A percentile compares a stretch with the other conserved stretches of the same genome.
Evolutionary conservation across 2,329 filamentous ascomycete genomes (phyloP).

Genomic region (Hortaea sp.): DNA sequence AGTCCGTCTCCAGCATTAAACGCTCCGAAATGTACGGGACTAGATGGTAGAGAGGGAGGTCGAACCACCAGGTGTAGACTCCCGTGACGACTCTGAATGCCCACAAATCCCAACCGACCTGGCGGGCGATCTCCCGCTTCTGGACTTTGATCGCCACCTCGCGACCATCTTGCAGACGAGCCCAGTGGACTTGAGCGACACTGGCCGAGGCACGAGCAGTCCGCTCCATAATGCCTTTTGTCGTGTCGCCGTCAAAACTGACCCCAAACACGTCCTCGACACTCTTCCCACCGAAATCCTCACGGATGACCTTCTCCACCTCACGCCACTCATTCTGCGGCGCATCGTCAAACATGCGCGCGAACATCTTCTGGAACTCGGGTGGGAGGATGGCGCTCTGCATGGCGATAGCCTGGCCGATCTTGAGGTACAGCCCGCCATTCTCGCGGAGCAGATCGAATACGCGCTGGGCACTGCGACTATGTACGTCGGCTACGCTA

Average conservation of each 20-base stretch:
- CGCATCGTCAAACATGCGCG: constrained; percentile 94
- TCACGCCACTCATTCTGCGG: constrained; percentile 85
- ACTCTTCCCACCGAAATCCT: constrained; percentile 73
- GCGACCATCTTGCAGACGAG: constrained; percentile 69
- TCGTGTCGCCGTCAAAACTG: constrained; percentile 50
- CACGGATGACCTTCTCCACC: constrained; percentile 70
- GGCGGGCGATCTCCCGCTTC: constrained; percentile 83
- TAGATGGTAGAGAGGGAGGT: constrained; percentile 82
- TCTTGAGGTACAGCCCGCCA: constrained; percentile 92
- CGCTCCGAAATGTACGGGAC: constrained; percentile 90
- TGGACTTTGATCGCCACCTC: constrained; percentile 96
- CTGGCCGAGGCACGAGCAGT: constrained; percentile 72
- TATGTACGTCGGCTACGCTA: constrained; percentile 67
- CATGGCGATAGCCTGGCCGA: constrained; percentile 97
- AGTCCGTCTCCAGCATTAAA: constrained; percentile 89
- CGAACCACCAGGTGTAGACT: constrained; percentile 79
- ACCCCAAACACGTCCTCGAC: constrained; percentile 89
- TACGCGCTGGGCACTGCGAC: constrained; percentile 71
- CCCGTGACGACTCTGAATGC: constrained; percentile 81
- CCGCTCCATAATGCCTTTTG: constrained; percentile 58
- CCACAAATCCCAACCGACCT: constrained; percentile 93
- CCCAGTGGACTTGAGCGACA: constrained; percentile 97
- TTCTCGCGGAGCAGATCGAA: constrained; percentile 75
- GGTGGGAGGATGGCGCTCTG: constrained; percentile 88
- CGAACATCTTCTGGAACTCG: constrained; percentile 94